Conservation (phyloP, 306 rosid genomes). For the Coriaria nepalensis region DNA sequence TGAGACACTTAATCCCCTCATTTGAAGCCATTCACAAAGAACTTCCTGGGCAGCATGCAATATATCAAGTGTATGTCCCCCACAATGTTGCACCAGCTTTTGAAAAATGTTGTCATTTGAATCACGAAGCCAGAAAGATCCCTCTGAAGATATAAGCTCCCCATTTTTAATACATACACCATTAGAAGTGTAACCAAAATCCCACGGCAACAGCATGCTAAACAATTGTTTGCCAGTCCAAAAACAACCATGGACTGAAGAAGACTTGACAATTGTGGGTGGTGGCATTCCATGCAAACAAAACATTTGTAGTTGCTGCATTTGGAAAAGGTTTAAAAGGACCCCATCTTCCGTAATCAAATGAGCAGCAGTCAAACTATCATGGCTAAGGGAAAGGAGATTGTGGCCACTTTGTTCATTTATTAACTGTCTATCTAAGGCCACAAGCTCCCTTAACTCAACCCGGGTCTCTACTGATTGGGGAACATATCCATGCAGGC, state of each 20-base stretch:
- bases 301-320: constrained; percentile 78
- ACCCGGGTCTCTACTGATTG: constrained; percentile 64
- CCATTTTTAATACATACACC: constrained; percentile 39
- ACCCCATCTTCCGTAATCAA: constrained; percentile 52
- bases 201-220: constrained; percentile 63
- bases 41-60: constrained; percentile 55
- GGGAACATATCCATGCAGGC: constrained; percentile 89
- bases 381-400: constrained; percentile 77
- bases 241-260: constrained; percentile 25
- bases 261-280: constrained; percentile 55
- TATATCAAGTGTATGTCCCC: constrained; percentile 37
- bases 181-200: constrained; percentile 45
- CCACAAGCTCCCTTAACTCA: constrained; percentile 75
- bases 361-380: constrained; percentile 80
- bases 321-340: constrained; percentile 39
- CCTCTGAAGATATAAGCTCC: constrained; percentile 64
- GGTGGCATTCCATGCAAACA: constrained; percentile 19
- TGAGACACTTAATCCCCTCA: constrained; percentile 83
- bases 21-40: constrained; percentile 84
- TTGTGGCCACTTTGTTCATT: constrained; percentile 86
- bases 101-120: constrained; percentile 44
- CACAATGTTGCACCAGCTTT: constrained; percentile 37
- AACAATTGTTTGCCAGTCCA: constrained; percentile 87
- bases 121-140: constrained; percentile 70
- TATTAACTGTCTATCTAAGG: constrained; percentile 61